Conservation (phyloP, 2,329 filamentous ascomycete genomes). For the Hymenoscyphus occultus region DNA sequence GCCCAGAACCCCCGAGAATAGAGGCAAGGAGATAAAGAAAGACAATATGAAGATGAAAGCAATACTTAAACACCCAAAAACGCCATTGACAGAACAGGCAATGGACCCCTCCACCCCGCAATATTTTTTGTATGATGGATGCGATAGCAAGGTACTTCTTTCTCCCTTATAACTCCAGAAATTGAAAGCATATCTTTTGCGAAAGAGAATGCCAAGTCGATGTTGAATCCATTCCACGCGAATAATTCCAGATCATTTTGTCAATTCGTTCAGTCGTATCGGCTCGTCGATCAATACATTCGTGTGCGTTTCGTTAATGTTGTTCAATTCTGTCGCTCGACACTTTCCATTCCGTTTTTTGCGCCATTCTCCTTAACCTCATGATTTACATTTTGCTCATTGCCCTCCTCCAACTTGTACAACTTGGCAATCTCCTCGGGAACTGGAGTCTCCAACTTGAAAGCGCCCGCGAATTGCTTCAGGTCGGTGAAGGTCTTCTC, state of each 20-base stretch:
- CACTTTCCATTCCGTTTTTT: background rate
- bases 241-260: background rate
- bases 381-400: background rate
- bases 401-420: background rate
- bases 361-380: background rate
- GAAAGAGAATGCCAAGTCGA: background rate
- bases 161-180: background rate
- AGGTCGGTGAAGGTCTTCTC: slow-evolving; percentile 5
- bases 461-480: slow-evolving; percentile 5
- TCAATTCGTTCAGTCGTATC: background rate
- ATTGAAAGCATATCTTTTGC: background rate
- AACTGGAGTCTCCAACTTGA: slow-evolving; percentile 9
- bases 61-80: background rate
- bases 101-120: background rate
- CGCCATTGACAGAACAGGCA: background rate
- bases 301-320: background rate
- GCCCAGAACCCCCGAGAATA: background rate
- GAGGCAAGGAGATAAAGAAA: background rate
- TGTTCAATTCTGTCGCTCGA: background rate
- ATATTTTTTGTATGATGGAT: background rate
- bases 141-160: background rate
- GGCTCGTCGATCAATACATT: background rate
- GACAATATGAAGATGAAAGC: background rate
- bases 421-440: slow-evolving; percentile 8
- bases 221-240: background rate